Evolutionary conservation across 2,329 filamentous ascomycete genomes (phyloP).

Genomic region (Paraphoma chrysanthemicola): DNA sequence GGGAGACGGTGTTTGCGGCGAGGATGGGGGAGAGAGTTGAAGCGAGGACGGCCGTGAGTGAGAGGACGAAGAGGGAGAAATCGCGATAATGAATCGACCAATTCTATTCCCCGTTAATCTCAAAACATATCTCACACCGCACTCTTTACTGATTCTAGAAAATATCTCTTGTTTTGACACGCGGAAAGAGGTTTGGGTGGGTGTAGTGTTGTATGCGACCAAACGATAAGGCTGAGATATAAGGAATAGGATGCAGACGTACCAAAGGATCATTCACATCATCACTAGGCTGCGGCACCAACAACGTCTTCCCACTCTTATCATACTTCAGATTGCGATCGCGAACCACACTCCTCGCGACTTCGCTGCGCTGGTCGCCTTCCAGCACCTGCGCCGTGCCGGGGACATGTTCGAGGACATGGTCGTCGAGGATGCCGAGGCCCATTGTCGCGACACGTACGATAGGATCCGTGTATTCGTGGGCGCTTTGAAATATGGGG

Average conservation of each 20-base stretch:
- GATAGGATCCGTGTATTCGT: too few species aligned
- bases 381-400: constrained; percentile 53
- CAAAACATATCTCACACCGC: too few species aligned
- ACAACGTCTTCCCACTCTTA: constrained; percentile 73
- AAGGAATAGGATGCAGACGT: constrained; percentile 32
- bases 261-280: constrained; percentile 88
- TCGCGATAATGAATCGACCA: constrained; percentile 91
- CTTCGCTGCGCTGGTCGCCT: constrained; percentile 26
- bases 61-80: constrained; percentile 78
- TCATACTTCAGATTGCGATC: constrained; percentile 73
- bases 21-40: constrained; percentile 85
- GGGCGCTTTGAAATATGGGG: too few species aligned
- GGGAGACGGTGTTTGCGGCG: constrained; percentile 83
- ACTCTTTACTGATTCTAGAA: too few species aligned
- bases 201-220: too few species aligned
- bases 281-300: constrained; percentile 89
- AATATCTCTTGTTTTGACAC: too few species aligned
- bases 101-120: constrained; percentile 67
- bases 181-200: too few species aligned
- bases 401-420: constrained; percentile 72
- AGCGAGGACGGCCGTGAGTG: constrained; percentile 80
- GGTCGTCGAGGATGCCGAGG: constrained; percentile 76
- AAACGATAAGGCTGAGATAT: not conserved
- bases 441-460: constrained; percentile 59
- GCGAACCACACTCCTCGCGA: constrained; percentile 37